Percentiles rank a stretch among this genome's conserved stretches.
phyloP scores from a whole-genome alignment of 2,329 filamentous ascomycete species.

The Diaporthe destruens region DNA sequence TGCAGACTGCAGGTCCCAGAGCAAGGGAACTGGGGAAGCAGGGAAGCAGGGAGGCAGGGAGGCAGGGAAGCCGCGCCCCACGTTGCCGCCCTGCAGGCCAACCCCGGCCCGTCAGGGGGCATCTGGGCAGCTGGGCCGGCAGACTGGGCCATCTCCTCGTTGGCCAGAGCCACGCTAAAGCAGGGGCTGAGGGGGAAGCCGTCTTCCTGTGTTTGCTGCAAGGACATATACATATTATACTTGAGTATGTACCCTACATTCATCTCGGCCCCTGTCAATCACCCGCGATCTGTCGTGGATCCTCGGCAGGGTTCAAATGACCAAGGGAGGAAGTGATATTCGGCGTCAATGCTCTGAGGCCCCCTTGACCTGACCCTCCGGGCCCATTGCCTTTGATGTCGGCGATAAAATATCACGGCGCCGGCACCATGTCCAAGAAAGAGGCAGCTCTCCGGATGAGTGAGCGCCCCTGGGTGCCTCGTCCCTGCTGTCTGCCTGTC shows the following conservation, averaged over 20 bases:
- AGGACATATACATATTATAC: no score
- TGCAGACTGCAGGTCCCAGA: conserved; percentile 31
- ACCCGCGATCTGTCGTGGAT: conserved; percentile 23
- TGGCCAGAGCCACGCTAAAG: conserved; percentile 27
- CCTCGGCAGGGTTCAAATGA: conserved; percentile 22
- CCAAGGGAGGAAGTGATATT: conserved; percentile 31
- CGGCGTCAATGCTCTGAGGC: conserved; percentile 9
- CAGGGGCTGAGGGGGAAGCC: no score
- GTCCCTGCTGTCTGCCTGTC: not conserved
- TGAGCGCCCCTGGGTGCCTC: not conserved
- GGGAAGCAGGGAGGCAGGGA: no score
- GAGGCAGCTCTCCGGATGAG: not conserved
- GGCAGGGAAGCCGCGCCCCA: not conserved
- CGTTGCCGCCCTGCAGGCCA: conserved; percentile 29
- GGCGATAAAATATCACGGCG: not conserved
- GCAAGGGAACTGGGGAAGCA: conserved; percentile 24
- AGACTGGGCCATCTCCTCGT: not conserved
- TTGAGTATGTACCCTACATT: no score
- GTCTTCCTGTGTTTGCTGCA: no score
- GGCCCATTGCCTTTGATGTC: not conserved
- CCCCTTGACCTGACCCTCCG: conserved; percentile 8
- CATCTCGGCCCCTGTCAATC: conserved; percentile 32
- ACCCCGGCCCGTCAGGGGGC: conserved; percentile 16
- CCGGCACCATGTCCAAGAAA: not conserved
- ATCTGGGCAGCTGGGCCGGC: no score